Conservation (phyloP, 2,329 filamentous ascomycete species). For the Cephalotrichum gorgonifer region DNA sequence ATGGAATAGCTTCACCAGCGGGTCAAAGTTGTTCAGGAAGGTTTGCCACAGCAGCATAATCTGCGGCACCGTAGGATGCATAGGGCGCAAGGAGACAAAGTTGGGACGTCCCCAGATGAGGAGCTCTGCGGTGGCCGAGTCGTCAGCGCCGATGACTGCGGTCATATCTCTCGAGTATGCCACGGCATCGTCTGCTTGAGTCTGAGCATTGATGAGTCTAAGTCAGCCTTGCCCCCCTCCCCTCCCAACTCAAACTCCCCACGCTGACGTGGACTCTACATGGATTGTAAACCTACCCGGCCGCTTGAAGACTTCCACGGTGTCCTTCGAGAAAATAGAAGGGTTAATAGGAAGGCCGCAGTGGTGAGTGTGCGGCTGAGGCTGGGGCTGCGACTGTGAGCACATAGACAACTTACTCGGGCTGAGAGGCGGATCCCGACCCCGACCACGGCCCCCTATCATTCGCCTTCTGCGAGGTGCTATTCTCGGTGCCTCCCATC, state of each 20-base stretch:
- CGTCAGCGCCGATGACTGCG: not conserved
- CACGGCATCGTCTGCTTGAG: not conserved
- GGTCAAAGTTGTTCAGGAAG: slow-evolving; percentile 4
- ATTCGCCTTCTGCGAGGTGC: too few species aligned
- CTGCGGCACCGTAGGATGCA: slow-evolving; percentile 1
- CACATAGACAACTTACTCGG: too few species aligned
- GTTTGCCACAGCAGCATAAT: slow-evolving; percentile 3
- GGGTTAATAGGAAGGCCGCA: too few species aligned
- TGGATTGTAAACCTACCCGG: not conserved
- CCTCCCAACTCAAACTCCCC: too few species aligned
- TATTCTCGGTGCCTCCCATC: not conserved
- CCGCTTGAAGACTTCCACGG: too few species aligned
- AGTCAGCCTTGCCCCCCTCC: not conserved
- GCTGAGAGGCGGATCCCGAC: too few species aligned
- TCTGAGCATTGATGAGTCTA: not conserved
- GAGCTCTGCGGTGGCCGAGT: not conserved
- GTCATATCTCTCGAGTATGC: too few species aligned
- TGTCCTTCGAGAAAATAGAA: too few species aligned
- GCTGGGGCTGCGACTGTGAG: too few species aligned
- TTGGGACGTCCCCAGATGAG: slow-evolving; percentile 4
- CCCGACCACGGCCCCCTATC: too few species aligned
- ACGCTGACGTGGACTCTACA: too few species aligned
- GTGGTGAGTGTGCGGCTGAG: too few species aligned
- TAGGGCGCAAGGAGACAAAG: not conserved
- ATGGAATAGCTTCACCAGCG: slow-evolving; percentile 3